Evolutionary conservation across 805 yeast species (phyloP), one percentile per base, ranked within the genome.

Genomic region (Starmerella bombicola): DNA sequence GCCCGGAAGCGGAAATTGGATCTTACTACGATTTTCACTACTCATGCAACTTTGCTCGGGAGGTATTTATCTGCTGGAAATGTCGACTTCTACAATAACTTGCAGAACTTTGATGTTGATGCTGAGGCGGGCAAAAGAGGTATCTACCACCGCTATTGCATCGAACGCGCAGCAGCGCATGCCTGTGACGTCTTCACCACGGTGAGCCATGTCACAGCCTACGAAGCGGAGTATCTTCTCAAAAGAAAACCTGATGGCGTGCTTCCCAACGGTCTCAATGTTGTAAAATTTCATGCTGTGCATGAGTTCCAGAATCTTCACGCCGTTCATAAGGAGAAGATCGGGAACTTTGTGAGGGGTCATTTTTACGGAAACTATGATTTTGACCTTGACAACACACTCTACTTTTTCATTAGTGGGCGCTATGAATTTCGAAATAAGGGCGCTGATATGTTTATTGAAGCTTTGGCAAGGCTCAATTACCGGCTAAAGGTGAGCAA

Each of bases 61-160:
- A 75, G 98, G 52, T 88, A 88, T 59, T 64, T 88, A 47, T 88
- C 97, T 68, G 97, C 97, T 5, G 97, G 97, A 23, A 78, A 86
- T 30, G 93, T 85, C 33, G 98, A 88, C 61, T 91, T 88, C 58
- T 88, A 88, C 68, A 88, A 88, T 65, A 85, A 86, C 58, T 69
- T 88, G 55, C 80, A 80, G 47, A 64, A 71, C 50, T 86, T 91
- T 57, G 97, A 88, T 55, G 97, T 88, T 37, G 98, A 88, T 61
- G 85, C 88, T 25, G 98, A 88, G 63, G 97, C 97, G 10, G 98
- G 98, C 17, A 86, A 84, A 63, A 71, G 97, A 52, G 98, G 98
- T 41, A 88, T 88, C 53, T 88, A 88, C 63, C 98, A 88, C 61
- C 73, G 98, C 48, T 91, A 88, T 61, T 88, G 98, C 63, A 80